These are phyloP conservation scores for Suillus tomentosus DNA, from an alignment of 768 basidiomycete species.

Conservation along the genomic window DNA sequence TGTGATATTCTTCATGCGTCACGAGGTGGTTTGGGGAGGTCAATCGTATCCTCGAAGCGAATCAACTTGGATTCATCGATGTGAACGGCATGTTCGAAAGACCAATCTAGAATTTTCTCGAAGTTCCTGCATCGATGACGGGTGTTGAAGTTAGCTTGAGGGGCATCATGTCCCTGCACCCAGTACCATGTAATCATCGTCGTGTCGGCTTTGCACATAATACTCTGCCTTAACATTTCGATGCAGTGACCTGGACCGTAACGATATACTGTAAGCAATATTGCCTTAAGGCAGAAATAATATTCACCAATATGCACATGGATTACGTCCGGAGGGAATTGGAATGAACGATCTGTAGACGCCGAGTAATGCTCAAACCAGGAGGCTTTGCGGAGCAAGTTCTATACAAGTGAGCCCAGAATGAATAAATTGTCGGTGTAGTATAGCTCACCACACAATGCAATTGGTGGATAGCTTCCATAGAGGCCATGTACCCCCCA, in stretches of 20 bases:
- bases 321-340: no score
- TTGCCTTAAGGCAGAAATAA: background rate
- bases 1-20: background rate
- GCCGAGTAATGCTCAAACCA: background rate
- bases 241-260: conserved; percentile 13
- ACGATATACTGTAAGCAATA: background rate
- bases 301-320: conserved; percentile 11
- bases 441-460: conserved; percentile 14
- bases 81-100: background rate
- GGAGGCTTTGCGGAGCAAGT: conserved; percentile 17
- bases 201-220: conserved; percentile 18
- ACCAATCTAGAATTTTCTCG: background rate
- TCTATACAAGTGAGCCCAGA: background rate
- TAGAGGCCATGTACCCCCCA: conserved; percentile 14
- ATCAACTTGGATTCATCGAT: background rate
- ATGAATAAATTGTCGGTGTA: background rate
- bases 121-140: conserved; percentile 9
- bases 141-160: conserved; percentile 11
- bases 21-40: background rate
- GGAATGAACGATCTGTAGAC: no score
- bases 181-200: conserved; percentile 18
- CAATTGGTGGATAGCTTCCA: conserved; percentile 15
- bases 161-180: conserved; percentile 1
- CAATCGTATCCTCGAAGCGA: background rate
- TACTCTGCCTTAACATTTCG: conserved; percentile 14